phyloP scores from a whole-genome alignment of 2,329 filamentous ascomycete genomes.

The Botrytis deweyae region DNA sequence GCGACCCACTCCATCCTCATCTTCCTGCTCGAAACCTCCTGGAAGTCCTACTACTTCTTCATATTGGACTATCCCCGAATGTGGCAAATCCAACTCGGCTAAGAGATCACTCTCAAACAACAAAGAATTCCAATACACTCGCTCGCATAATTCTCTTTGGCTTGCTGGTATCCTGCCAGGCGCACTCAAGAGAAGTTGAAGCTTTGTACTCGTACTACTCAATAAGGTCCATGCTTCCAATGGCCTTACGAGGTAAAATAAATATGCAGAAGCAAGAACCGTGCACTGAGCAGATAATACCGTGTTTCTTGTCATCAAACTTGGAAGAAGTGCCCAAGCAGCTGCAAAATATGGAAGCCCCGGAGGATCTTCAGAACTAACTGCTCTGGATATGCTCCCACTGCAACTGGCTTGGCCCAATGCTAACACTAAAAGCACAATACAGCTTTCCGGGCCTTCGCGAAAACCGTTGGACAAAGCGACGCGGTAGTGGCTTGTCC shows the following conservation, averaged over 20 bases:
- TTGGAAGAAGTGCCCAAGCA: constrained; percentile 74
- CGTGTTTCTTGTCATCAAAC: constrained; percentile 76
- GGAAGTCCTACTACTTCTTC: constrained; percentile 79
- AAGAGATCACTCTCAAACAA: constrained; percentile 79
- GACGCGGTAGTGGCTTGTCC: constrained; percentile 71
- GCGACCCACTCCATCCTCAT: constrained; percentile 64
- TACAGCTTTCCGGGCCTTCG: constrained; percentile 78
- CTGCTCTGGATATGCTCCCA: constrained; percentile 72
- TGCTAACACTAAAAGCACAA: constrained; percentile 74
- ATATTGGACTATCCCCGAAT: constrained; percentile 79
- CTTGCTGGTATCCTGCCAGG: constrained; percentile 68
- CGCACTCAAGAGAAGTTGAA: constrained; percentile 74
- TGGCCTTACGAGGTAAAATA: constrained; percentile 79
- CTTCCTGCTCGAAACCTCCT: constrained; percentile 68
- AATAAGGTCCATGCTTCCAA: constrained; percentile 81
- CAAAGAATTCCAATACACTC: constrained; percentile 82
- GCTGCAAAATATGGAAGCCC: constrained; percentile 78
- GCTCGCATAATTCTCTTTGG: constrained; percentile 70
- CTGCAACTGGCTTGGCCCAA: constrained; percentile 73
- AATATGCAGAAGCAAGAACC: constrained; percentile 75
- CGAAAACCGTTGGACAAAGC: constrained; percentile 74
- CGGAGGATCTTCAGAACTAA: constrained; percentile 67
- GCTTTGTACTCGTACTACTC: constrained; percentile 76
- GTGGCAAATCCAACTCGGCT: constrained; percentile 76
- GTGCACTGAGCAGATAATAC: constrained; percentile 79